Conservation (phyloP, 345 rosid genomes). For the Eutrema yunnanense region DNA sequence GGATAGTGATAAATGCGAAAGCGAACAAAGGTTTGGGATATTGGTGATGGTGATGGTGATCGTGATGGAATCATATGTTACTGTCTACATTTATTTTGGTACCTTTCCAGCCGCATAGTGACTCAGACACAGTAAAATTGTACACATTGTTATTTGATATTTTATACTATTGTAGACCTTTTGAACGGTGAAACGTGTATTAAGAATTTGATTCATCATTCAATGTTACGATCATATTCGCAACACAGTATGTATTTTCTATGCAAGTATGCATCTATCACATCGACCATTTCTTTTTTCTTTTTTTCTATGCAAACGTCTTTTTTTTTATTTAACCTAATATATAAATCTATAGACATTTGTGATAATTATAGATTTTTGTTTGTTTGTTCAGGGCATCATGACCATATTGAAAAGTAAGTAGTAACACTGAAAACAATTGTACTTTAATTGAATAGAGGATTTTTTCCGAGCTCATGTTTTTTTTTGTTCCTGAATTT, state of each 20-base stretch:
- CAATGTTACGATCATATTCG: not conserved
- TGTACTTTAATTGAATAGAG: no score
- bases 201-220: not conserved
- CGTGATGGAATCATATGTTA: slow-evolving; percentile 7
- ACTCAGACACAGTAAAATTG: slow-evolving; percentile 5
- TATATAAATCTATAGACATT: not conserved
- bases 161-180: no score
- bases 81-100: slow-evolving; percentile 15
- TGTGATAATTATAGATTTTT: no score
- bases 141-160: no score
- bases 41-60: slow-evolving; percentile 1
- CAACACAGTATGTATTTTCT: not conserved
- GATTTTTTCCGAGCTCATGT: no score
- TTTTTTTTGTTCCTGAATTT: no score
- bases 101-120: slow-evolving; percentile 13
- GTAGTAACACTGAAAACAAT: not conserved
- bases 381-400: not conserved
- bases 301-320: not conserved
- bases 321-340: not conserved
- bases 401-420: not conserved
- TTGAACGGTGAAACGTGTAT: not conserved
- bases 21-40: not conserved
- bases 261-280: not conserved
- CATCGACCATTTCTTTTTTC: not conserved
- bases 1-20: slow-evolving; percentile 10